Percentiles rank a stretch among this genome's conserved stretches.
Evolutionary conservation across 345 rosid genomes (phyloP).

Genomic region (Rhodamnia argentea): DNA sequence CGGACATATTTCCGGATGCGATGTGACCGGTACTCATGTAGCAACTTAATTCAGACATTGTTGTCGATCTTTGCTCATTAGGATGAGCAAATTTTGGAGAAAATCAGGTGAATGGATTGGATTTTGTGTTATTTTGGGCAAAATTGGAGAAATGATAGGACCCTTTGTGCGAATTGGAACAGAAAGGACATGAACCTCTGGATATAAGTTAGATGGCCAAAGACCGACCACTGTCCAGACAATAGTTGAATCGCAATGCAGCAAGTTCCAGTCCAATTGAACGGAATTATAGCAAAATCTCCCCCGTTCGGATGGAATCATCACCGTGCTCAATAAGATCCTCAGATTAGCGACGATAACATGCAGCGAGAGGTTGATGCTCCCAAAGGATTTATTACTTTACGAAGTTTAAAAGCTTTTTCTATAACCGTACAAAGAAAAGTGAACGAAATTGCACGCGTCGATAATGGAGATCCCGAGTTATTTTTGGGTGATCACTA

Average conservation of each 20-base stretch:
- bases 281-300: neutral
- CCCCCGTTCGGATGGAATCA: neutral
- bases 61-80: neutral
- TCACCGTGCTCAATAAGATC: neutral
- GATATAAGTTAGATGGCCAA: neutral
- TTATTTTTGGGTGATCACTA: neutral
- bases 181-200: neutral
- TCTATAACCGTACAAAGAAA: neutral
- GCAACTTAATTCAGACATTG: too few species aligned
- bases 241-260: too few species aligned
- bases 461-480: neutral
- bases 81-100: neutral
- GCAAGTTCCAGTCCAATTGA: neutral
- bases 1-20: neutral
- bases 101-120: neutral
- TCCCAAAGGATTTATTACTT: neutral
- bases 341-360: neutral
- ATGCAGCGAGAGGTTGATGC: neutral
- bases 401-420: neutral
- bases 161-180: neutral
- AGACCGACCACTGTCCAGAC: too few species aligned
- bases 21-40: neutral
- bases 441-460: neutral
- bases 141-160: neutral
- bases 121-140: neutral